Evolutionary conservation across 1,284 basidiomycete species (phyloP).

Genomic region (Ustilago bromivora): DNA sequence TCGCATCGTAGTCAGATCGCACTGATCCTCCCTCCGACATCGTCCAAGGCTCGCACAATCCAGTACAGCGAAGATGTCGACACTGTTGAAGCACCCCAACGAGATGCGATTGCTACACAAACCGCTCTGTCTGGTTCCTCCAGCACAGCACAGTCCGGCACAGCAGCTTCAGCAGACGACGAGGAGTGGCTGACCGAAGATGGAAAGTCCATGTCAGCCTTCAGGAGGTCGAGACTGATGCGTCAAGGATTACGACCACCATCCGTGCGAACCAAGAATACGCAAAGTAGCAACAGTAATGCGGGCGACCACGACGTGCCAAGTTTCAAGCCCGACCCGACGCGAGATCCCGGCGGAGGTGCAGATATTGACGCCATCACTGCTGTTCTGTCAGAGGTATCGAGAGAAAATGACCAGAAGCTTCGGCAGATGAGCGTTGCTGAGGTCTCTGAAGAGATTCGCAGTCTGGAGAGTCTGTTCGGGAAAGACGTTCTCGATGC

Average conservation of each 20-base stretch:
- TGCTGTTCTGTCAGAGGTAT: constrained; percentile 46
- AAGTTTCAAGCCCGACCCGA: constrained; percentile 44
- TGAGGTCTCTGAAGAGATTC: constrained; percentile 56
- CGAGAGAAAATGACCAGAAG: constrained; percentile 59
- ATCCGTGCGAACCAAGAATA: constrained; percentile 21
- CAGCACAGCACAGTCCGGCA: not conserved
- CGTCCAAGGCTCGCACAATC: not conserved
- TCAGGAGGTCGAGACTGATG: constrained; percentile 59
- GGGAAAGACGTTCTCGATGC: constrained; percentile 59
- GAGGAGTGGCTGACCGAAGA: constrained; percentile 58
- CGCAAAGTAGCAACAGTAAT: not conserved
- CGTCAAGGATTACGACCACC: constrained; percentile 42
- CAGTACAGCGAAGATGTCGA: constrained; percentile 39
- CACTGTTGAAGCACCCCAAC: constrained; percentile 33
- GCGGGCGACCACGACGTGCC: constrained; percentile 2
- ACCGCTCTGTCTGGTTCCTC: not conserved
- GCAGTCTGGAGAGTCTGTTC: constrained; percentile 58
- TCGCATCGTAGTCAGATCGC: constrained; percentile 36
- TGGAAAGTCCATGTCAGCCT: constrained; percentile 63
- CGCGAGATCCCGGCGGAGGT: constrained; percentile 62
- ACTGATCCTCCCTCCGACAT: constrained; percentile 29
- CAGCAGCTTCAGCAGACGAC: constrained; percentile 17
- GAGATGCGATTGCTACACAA: constrained; percentile 22
- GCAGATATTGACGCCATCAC: constrained; percentile 57
- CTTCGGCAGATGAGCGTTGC: constrained; percentile 58